Evolutionary conservation across 177 flowering plant genomes (phyloP), one percentile per base, ranked within the genome.

Genomic region (Vitis hybrid): DNA sequence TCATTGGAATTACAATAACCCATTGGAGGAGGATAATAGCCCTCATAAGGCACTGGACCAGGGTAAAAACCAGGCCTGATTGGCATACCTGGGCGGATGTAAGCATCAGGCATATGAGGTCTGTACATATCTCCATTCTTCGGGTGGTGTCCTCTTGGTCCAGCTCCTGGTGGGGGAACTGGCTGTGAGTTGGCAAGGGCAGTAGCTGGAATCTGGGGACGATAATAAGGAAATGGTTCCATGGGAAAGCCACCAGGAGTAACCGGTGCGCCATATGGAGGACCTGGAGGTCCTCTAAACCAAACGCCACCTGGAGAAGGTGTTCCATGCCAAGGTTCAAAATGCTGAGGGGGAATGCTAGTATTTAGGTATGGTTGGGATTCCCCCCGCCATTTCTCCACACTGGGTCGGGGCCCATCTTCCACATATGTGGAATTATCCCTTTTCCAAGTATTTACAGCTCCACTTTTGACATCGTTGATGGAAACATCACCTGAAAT

Each of bases 221-320:
- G 94, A 78, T 83, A 92, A 71, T 85, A 96, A 67, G 88, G 86
- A 82, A 77, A 94, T 62, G 86, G 90, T 16, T 91, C 99, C 79
- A 90, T 71, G 1, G 90, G 93, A 77, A 86, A 95, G 70, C 84
- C 86, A 76, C 90, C 87, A 67, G 90, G 93, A 76, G 76, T 79
- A 56, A 79, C 88, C 8, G 89, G 86, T 13, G 79, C 58, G 29
- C 90, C 92, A 84, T 82, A 96, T 10, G 92, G 90, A 66, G 87
- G 91, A 61, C 84, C 93, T 48, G 88, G 86, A 67, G 90, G 97
- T 58, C 89, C 94, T 81, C 97, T 76, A 67, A 76, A 92, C 99
- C 97, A 96, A 71, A 81, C 85, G 55, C 91, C 96, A 76, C 85
- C 83, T 55, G 86, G 92, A 73, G 85, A 76, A 72, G 92, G 87